Evolutionary conservation across 345 rosid species (phyloP), one percentile per base, ranked within the genome.

Genomic region (Melaleuca quinquenervia): DNA sequence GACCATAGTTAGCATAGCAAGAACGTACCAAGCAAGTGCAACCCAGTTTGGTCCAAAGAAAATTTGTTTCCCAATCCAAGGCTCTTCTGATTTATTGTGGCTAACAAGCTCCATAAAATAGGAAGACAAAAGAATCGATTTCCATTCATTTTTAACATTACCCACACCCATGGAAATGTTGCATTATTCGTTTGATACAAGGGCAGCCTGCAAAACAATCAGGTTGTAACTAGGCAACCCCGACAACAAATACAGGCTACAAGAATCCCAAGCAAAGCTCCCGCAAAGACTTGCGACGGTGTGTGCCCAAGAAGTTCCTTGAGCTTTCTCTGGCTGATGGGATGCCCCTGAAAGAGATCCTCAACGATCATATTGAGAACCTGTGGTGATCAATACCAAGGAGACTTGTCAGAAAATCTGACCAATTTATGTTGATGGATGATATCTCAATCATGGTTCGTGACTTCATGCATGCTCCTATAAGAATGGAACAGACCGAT

Each of bases 241-340:
- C 90, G 95, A 88, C 96, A 95, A 64, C 98, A 95, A 53, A 91
- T 50, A 87, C 93, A 95, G 82, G 98, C 98, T 3, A 94, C 93
- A 85, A 95, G 83, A 83, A 95, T 88, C 86, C 99, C 98, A 29
- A 96, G 93, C 87, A 94, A 11, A 58, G 98, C 98, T 88, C 99
- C 99, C 0, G 95, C 98, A 55, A 96, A 83, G 87, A 95, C 99
- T 87, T 96, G 99, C 3, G 96, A 95, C 5, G 95, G 99, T 29
- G 98, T 94, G 91, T 96, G 99, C 50, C 98, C 99, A 3, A 95
- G 95, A 86, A 96, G 92, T 89, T 96, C 99, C 91, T 95, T 95
- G 78, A 96, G 97, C 93, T 96, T 95, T 89, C 98, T 93, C 90
- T 95, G 92, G 86, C 99, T 95, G 44, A 96, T 94, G 5, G 97